These are phyloP conservation scores for Yamadazyma mexicana DNA, from an alignment of 1,139 yeast species.

Conservation along the genomic window DNA sequence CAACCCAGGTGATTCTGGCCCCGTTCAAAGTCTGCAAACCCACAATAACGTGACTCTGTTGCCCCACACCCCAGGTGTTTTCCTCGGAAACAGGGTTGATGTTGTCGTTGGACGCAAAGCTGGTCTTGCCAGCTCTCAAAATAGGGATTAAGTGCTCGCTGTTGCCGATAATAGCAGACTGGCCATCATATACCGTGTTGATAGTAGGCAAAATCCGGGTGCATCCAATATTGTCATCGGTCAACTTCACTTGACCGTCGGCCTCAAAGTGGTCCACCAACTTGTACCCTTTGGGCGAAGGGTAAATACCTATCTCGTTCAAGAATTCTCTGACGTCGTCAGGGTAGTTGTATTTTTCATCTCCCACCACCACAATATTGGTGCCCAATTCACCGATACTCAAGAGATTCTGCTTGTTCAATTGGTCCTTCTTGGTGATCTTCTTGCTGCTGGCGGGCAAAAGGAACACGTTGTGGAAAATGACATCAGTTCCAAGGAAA, in stretches of 20 bases:
- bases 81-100: constrained; percentile 43
- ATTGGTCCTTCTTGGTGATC: constrained; percentile 29
- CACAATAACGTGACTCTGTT: constrained; percentile 75
- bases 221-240: constrained; percentile 25
- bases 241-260: constrained; percentile 24
- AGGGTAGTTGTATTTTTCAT: constrained; percentile 43
- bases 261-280: constrained; percentile 65
- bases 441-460: constrained; percentile 42
- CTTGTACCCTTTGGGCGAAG: constrained; percentile 74
- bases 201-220: constrained; percentile 23
- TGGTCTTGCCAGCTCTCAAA: constrained; percentile 65
- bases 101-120: constrained; percentile 50
- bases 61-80: constrained; percentile 77
- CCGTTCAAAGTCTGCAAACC: constrained; percentile 80
- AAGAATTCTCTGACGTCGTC: constrained; percentile 68
- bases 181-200: constrained; percentile 31
- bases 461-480: constrained; percentile 34
- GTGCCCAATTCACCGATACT: constrained; percentile 73
- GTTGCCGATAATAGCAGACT: constrained; percentile 42
- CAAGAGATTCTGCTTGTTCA: constrained; percentile 33
- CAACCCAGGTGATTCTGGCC: constrained; percentile 82
- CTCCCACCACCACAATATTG: constrained; percentile 68
- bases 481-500: constrained; percentile 26
- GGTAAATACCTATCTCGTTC: constrained; percentile 79
- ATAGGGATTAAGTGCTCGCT: constrained; percentile 72